phyloP scores from a whole-genome alignment of 306 rosid species.

The Dryas octopetala region DNA sequence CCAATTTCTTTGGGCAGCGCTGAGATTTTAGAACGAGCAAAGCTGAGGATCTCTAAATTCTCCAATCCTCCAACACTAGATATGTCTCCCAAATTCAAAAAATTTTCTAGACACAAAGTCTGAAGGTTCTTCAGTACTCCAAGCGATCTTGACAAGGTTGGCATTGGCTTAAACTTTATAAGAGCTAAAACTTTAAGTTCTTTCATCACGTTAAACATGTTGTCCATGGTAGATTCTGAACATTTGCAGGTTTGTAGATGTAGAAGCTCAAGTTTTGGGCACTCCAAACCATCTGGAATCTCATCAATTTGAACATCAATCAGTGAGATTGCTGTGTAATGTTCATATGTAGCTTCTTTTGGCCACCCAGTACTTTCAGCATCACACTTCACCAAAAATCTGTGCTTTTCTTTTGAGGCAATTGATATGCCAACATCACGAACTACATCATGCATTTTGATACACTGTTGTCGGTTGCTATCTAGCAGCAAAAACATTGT shows the following conservation, averaged over 20 bases:
- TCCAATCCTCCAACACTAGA: neutral
- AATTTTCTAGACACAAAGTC: neutral
- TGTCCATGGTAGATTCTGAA: neutral
- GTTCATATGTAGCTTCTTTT: neutral
- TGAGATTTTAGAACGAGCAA: neutral
- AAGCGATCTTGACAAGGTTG: too few species aligned
- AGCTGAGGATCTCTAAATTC: neutral
- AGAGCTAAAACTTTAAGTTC: neutral
- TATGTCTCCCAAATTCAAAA: neutral
- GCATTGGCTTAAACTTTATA: fast-evolving
- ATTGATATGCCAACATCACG: slow-evolving; percentile 26
- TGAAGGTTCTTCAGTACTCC: neutral
- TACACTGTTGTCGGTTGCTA: neutral
- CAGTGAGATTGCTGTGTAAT: neutral
- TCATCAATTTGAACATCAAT: neutral
- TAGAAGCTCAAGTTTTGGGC: neutral
- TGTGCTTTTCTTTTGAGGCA: neutral
- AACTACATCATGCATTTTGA: slow-evolving; percentile 23
- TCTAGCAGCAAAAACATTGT: slow-evolving; percentile 17
- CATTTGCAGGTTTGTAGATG: fast-evolving
- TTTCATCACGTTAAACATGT: neutral
- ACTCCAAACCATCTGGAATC: neutral
- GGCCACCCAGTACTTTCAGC: too few species aligned
- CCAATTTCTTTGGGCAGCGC: neutral
- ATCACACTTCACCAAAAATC: too few species aligned